Evolutionary conservation across 2,329 filamentous ascomycete genomes (phyloP).

Genomic region (Ophiocordyceps robertsii): DNA sequence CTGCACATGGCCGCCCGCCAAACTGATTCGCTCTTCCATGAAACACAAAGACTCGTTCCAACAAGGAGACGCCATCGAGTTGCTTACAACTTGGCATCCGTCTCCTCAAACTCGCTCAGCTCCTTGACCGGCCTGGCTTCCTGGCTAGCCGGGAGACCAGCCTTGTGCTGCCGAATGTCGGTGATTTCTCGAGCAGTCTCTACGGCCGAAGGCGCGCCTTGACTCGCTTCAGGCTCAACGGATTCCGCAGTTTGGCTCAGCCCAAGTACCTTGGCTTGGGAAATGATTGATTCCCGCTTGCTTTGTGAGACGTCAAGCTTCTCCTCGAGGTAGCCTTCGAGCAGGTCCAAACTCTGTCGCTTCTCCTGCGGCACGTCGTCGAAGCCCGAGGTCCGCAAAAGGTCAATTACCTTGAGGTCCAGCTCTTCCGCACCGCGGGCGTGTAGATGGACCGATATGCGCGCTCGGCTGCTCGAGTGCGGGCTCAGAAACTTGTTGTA

Average conservation of each 20-base stretch:
- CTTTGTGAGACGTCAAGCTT: slow-evolving; percentile 33
- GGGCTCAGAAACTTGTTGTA: slow-evolving; percentile 66
- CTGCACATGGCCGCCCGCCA: too few relatives aligned
- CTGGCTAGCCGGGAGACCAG: slow-evolving; percentile 55
- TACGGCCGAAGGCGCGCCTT: slow-evolving; percentile 28
- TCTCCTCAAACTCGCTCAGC: slow-evolving; percentile 73
- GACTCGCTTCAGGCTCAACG: slow-evolving; percentile 17
- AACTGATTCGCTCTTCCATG: too few relatives aligned
- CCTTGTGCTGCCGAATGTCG: slow-evolving; percentile 72
- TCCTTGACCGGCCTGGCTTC: slow-evolving; percentile 63
- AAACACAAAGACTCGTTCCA: too few relatives aligned
- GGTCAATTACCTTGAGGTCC: slow-evolving; percentile 28
- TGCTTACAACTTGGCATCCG: slow-evolving; percentile 60
- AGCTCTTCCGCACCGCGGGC: slow-evolving; percentile 48
- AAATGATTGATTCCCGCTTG: slow-evolving; percentile 34
- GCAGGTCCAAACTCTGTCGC: slow-evolving; percentile 32
- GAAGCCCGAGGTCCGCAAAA: slow-evolving; percentile 22
- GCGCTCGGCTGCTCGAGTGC: slow-evolving; percentile 59
- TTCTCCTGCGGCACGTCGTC: slow-evolving; percentile 26
- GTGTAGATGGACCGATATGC: slow-evolving; percentile 69
- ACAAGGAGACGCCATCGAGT: not conserved
- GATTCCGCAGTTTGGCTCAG: slow-evolving; percentile 19
- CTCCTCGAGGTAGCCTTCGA: slow-evolving; percentile 36
- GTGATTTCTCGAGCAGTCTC: slow-evolving; percentile 46
- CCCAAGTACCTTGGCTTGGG: slow-evolving; percentile 29